phyloP scores from a whole-genome alignment of 2,329 filamentous ascomycete species.

The Truncatella angustata region DNA sequence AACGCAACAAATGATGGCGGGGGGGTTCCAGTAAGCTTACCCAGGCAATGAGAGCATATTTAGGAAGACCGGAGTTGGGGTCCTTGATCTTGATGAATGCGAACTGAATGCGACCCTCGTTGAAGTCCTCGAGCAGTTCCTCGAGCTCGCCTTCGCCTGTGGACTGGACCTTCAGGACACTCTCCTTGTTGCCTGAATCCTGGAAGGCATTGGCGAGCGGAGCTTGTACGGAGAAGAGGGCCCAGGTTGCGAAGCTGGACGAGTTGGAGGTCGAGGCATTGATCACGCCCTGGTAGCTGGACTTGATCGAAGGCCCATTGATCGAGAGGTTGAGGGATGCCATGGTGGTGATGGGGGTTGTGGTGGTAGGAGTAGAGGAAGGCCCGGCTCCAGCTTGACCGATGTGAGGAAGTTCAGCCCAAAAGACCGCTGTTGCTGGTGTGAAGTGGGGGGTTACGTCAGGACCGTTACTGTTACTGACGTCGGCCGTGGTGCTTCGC shows the following conservation, averaged over 20 bases:
- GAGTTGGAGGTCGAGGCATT: conserved; percentile 60
- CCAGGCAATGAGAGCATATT: conserved; percentile 92
- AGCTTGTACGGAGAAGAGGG: conserved; percentile 87
- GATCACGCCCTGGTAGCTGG: conserved; percentile 65
- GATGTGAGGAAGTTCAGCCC: no score
- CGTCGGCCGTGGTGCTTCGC: no score
- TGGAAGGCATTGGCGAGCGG: conserved; percentile 93
- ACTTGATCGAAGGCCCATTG: conserved; percentile 81
- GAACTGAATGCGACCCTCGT: conserved; percentile 93
- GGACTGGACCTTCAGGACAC: conserved; percentile 88
- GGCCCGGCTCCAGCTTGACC: background rate
- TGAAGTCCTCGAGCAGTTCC: conserved; percentile 93
- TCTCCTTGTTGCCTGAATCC: conserved; percentile 82
- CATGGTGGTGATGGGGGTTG: no score
- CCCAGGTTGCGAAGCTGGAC: conserved; percentile 88
- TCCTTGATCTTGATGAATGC: conserved; percentile 97
- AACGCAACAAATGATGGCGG: no score
- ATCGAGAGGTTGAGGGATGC: conserved; percentile 77
- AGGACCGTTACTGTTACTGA: no score
- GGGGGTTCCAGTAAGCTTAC: conserved; percentile 38
- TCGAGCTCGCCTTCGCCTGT: conserved; percentile 91
- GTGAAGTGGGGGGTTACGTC: no score
- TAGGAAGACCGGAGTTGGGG: conserved; percentile 83
- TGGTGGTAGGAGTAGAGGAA: no score
- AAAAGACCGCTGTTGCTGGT: no score